These are phyloP conservation scores for Colletotrichum sp. DNA, from an alignment of 2,329 filamentous ascomycete species.

Conservation along the genomic window DNA sequence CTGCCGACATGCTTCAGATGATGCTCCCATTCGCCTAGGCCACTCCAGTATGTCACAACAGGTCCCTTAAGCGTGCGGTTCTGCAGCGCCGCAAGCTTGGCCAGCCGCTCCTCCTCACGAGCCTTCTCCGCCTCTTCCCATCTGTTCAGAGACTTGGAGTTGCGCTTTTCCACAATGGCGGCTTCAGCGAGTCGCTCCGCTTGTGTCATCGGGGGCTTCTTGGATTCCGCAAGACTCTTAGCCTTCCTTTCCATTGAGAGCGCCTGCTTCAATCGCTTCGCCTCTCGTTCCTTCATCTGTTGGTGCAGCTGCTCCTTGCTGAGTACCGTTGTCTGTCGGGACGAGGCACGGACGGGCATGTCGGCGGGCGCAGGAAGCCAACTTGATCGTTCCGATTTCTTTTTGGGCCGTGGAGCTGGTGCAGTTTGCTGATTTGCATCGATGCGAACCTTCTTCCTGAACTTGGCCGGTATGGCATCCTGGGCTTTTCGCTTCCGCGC, in stretches of 20 bases:
- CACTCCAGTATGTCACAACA: conserved; percentile 92
- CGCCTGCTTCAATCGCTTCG: conserved; percentile 72
- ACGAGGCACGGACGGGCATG: conserved; percentile 62
- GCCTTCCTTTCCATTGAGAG: conserved; percentile 70
- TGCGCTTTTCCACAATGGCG: conserved; percentile 80
- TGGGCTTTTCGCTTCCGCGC: conserved; percentile 82
- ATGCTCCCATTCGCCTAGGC: conserved; percentile 81
- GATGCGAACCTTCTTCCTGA: conserved; percentile 79
- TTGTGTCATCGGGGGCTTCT: conserved; percentile 85
- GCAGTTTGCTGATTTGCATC: conserved; percentile 46
- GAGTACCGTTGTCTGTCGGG: conserved; percentile 60
- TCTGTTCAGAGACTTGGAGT: conserved; percentile 86
- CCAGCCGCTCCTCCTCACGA: conserved; percentile 81
- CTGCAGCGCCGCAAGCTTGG: conserved; percentile 85
- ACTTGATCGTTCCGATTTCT: conserved; percentile 63
- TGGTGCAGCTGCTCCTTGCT: conserved; percentile 68
- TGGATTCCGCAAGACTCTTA: conserved; percentile 73
- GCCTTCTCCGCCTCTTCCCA: conserved; percentile 95
- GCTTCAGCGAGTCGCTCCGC: conserved; percentile 84
- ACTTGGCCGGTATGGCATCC: conserved; percentile 72
- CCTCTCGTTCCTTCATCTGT: conserved; percentile 76
- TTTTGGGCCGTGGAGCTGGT: conserved; percentile 56
- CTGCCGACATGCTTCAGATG: conserved; percentile 74
- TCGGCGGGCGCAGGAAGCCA: conserved; percentile 62
- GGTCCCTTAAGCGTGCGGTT: conserved; percentile 86